These are phyloP conservation scores for Phytophthora constricta DNA, from an alignment of 352 stramenopile genomes.

Conservation along the genomic window DNA sequence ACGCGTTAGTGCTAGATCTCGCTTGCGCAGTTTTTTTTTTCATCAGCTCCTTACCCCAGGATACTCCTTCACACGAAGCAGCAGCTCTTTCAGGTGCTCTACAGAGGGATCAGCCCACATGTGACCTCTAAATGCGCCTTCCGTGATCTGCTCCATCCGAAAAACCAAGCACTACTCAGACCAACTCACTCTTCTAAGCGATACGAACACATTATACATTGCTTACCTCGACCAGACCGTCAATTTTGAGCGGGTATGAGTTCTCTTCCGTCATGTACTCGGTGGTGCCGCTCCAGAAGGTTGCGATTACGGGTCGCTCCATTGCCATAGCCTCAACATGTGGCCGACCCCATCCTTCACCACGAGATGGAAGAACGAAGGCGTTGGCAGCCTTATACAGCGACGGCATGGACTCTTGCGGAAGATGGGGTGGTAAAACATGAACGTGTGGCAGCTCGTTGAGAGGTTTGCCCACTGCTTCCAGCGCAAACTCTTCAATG, in stretches of 20 bases:
- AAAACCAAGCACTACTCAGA: conserved; percentile 1
- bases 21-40: not conserved
- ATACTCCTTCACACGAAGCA: conserved; percentile 63
- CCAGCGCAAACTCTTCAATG: conserved; percentile 63
- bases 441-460: conserved; percentile 62
- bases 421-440: conserved; percentile 67
- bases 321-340: conserved; percentile 95
- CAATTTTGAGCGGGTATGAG: conserved; percentile 82
- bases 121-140: conserved; percentile 81
- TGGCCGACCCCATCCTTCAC: conserved; percentile 94
- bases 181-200: not conserved
- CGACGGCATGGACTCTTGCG: conserved; percentile 56
- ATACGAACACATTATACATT: not conserved
- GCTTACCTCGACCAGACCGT: conserved; percentile 78
- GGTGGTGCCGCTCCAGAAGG: conserved; percentile 92
- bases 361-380: conserved; percentile 91
- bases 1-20: not conserved
- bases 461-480: conserved; percentile 52
- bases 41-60: conserved; percentile 48
- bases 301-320: conserved; percentile 90
- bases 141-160: conserved; percentile 57
- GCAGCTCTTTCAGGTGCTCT: conserved; percentile 68
- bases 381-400: conserved; percentile 84
- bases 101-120: conserved; percentile 89
- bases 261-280: conserved; percentile 91